phyloP scores from a whole-genome alignment of 371 early-diverging fungal genomes.

The Circinella minor region DNA sequence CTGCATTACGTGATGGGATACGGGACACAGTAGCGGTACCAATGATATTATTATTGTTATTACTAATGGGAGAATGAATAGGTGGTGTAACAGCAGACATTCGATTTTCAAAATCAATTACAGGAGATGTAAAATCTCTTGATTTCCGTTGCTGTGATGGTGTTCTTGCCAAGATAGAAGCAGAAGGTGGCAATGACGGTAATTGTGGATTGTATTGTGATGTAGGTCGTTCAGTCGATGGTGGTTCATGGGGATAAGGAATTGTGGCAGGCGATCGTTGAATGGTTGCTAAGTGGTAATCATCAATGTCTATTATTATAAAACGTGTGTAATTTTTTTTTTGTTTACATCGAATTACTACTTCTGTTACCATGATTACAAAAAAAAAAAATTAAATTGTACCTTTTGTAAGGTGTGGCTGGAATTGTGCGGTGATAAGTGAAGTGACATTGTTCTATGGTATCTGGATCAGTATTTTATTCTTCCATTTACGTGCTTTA shows the following conservation, averaged over 20 bases:
- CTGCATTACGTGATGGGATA: too few relatives aligned
- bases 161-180: not conserved
- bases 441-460: too few relatives aligned
- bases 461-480: too few relatives aligned
- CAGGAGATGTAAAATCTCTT: not conserved
- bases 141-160: not conserved
- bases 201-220: not conserved
- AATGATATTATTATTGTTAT: too few relatives aligned
- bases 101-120: not conserved
- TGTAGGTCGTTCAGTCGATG: not conserved
- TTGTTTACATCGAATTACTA: too few relatives aligned
- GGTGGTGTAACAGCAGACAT: not conserved
- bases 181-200: not conserved
- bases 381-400: not conserved
- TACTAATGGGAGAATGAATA: too few relatives aligned
- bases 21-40: too few relatives aligned
- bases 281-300: constrained; percentile 4
- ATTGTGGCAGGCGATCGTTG: constrained; percentile 5
- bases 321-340: too few relatives aligned
- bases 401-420: not conserved
- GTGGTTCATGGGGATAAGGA: constrained; percentile 4
- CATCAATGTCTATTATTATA: constrained; percentile 7
- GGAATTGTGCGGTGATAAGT: not conserved
- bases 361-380: too few relatives aligned
- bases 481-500: not conserved